Evolutionary conservation across 2,329 filamentous ascomycete species (phyloP).

Genomic region (Epichloe elymi): DNA sequence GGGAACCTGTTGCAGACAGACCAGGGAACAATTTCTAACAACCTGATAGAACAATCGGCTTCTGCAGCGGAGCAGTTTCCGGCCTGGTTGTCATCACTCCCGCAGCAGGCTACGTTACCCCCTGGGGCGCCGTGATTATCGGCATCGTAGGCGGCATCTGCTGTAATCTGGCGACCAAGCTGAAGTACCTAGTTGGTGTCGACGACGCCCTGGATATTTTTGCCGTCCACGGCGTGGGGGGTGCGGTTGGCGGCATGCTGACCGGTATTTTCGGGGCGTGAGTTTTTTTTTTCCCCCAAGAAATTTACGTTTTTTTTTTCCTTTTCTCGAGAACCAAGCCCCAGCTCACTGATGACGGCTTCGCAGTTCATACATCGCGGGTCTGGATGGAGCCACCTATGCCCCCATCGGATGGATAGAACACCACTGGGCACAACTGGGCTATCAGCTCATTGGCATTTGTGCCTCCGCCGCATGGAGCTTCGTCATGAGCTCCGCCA

Average conservation of each 20-base stretch:
- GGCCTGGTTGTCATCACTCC: slow-evolving; percentile 81
- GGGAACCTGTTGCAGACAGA: background rate
- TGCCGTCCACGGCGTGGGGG: slow-evolving; percentile 81
- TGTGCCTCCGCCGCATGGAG: slow-evolving; percentile 52
- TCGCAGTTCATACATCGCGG: slow-evolving; percentile 52
- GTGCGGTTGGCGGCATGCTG: slow-evolving; percentile 66
- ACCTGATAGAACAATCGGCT: slow-evolving; percentile 62
- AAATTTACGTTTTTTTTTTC: background rate
- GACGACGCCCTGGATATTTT: slow-evolving; percentile 87
- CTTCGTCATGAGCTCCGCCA: slow-evolving; percentile 53
- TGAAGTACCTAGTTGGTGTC: slow-evolving; percentile 59
- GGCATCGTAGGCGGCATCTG: slow-evolving; percentile 48
- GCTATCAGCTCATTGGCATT: slow-evolving; percentile 57
- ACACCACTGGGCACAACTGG: slow-evolving; percentile 56
- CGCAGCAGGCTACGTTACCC: slow-evolving; percentile 67
- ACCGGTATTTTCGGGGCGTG: slow-evolving; percentile 66
- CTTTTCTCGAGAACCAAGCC: slow-evolving; percentile 3
- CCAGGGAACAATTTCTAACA: background rate
- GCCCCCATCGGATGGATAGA: slow-evolving; percentile 57
- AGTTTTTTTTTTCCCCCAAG: slow-evolving; percentile 17
- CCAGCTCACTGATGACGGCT: slow-evolving; percentile 3
- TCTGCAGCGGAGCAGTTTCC: slow-evolving; percentile 81
- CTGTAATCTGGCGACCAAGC: slow-evolving; percentile 79
- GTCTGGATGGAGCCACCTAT: slow-evolving; percentile 52
- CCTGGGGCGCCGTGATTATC: slow-evolving; percentile 45